phyloP scores from a whole-genome alignment of 1,139 yeast species.

The Sugiyamaella novakii region DNA sequence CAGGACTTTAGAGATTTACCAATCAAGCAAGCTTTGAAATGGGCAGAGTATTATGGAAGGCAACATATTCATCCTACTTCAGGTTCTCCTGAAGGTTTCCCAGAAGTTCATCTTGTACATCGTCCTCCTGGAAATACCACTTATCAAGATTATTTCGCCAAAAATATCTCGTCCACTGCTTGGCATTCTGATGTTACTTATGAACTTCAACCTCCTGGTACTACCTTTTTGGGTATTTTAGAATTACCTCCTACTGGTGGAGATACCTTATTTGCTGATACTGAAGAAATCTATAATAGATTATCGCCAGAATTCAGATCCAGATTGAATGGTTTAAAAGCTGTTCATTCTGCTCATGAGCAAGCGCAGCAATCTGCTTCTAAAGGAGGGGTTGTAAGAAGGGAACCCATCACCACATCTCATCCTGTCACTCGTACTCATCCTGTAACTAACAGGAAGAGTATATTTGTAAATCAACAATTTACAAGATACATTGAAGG shows the following conservation, averaged over 20 bases:
- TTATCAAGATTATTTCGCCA: slow-evolving; percentile 29
- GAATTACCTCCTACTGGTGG: slow-evolving; percentile 61
- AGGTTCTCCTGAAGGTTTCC: slow-evolving; percentile 63
- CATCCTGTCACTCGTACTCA: slow-evolving; percentile 62
- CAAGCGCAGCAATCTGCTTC: slow-evolving; percentile 50
- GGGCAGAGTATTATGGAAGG: slow-evolving; percentile 59
- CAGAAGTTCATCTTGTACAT: slow-evolving; percentile 64
- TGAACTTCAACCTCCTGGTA: slow-evolving; percentile 63
- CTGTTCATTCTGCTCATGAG: slow-evolving; percentile 55
- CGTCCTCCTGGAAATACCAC: slow-evolving; percentile 25
- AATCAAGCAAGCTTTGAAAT: slow-evolving; percentile 51
- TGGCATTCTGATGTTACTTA: slow-evolving; percentile 65
- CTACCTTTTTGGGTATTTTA: slow-evolving; percentile 55
- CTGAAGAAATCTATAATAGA: slow-evolving; percentile 58
- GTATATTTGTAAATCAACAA: slow-evolving; percentile 54
- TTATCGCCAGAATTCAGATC: slow-evolving; percentile 56
- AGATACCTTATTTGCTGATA: slow-evolving; percentile 60
- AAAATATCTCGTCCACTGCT: slow-evolving; percentile 43
- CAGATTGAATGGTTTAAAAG: slow-evolving; percentile 53
- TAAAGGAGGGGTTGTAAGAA: slow-evolving; percentile 53
- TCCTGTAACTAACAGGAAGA: slow-evolving; percentile 57
- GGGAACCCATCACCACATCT: slow-evolving; percentile 51
- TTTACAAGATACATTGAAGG: slow-evolving; percentile 58
- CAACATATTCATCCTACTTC: slow-evolving; percentile 67
- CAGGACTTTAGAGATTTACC: slow-evolving; percentile 65